These are phyloP conservation scores for Hemerocallis citrina DNA, from an alignment of 106 monocot genomes.

Conservation along the genomic window DNA sequence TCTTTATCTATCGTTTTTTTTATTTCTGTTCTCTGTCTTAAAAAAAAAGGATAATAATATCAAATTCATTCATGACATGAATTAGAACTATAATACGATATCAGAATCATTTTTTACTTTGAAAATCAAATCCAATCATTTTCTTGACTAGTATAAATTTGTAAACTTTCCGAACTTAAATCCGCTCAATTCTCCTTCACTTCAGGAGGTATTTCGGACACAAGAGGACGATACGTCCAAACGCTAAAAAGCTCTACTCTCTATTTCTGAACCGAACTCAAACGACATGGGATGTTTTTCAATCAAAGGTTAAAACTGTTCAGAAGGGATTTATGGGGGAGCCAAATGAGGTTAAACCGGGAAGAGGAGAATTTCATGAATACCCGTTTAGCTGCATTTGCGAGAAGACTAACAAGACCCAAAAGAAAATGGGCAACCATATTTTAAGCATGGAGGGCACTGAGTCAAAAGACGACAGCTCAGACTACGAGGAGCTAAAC, in stretches of 20 bases:
- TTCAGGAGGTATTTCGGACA: constrained; percentile 59
- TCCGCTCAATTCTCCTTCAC: background rate
- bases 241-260: constrained; percentile 49
- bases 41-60: background rate
- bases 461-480: no score
- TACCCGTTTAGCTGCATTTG: constrained; percentile 45
- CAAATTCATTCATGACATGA: background rate
- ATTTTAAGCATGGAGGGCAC: background rate
- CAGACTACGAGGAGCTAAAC: constrained; percentile 24
- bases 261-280: constrained; percentile 29
- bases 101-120: no score
- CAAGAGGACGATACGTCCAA: constrained; percentile 55
- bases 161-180: background rate
- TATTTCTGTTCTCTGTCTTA: background rate
- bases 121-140: no score
- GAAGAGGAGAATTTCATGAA: constrained; percentile 68
- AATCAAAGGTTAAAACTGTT: constrained; percentile 27
- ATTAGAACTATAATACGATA: background rate
- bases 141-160: no score
- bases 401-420: constrained; percentile 8
- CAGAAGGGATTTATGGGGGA: constrained; percentile 75
- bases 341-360: constrained; percentile 49
- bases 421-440: background rate
- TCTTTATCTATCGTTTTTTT: background rate
- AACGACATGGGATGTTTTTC: constrained; percentile 51